These are phyloP conservation scores for Leptographium radiaticola DNA, from an alignment of 2,329 filamentous ascomycete species.

Conservation along the genomic window DNA sequence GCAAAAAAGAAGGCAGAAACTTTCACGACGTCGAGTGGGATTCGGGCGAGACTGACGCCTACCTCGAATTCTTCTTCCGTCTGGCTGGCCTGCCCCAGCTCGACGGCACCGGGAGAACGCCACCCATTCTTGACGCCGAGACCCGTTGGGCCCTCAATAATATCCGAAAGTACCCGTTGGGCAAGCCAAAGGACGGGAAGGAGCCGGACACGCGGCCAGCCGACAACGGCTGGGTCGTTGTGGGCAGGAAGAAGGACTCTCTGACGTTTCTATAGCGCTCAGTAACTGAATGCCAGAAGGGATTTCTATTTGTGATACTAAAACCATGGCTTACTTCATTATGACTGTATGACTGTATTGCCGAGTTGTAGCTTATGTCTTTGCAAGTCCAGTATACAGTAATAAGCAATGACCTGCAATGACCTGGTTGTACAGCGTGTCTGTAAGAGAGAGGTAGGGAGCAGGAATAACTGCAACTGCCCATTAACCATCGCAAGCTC, in stretches of 20 bases:
- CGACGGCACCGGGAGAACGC: slow-evolving; percentile 30
- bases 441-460: no score
- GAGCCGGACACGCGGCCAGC: background rate
- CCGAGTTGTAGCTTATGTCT: no score
- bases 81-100: slow-evolving; percentile 36
- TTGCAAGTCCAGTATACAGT: no score
- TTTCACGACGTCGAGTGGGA: slow-evolving; percentile 44
- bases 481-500: no score
- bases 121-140: slow-evolving; percentile 29
- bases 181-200: background rate
- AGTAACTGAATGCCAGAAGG: no score
- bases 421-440: no score
- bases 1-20: slow-evolving; percentile 19
- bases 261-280: background rate
- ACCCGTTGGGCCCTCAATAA: slow-evolving; percentile 34
- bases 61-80: slow-evolving; percentile 30
- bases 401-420: no score
- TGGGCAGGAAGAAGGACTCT: background rate
- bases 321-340: no score
- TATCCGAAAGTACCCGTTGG: slow-evolving; percentile 31
- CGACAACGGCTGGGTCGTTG: background rate
- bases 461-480: no score
- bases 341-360: no score
- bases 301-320: no score
- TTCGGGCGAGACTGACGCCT: slow-evolving; percentile 34